A percentile compares a stretch with the other conserved stretches of the same genome.
Evolutionary conservation across 208 protist genomes (phyloP).

Genomic region (Histomonas meleagridis): DNA sequence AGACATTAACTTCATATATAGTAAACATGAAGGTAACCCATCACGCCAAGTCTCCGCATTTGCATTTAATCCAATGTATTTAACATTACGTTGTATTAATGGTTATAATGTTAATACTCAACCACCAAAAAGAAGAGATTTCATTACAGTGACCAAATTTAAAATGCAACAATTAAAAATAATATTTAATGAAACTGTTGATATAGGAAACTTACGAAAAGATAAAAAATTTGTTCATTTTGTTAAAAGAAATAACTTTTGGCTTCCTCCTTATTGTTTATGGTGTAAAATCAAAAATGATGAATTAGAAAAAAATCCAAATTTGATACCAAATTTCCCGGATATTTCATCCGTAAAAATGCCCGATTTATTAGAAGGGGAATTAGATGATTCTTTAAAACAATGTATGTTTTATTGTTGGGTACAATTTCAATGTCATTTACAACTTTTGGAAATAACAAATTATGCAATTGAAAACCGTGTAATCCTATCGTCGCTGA

Average conservation of each 20-base stretch:
- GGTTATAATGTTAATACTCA: not conserved
- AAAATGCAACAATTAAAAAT: not conserved
- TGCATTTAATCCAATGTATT: conserved; percentile 14
- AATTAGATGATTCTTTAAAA: no score
- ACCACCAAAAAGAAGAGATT: no score
- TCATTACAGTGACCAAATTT: not conserved
- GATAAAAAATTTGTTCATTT: not conserved
- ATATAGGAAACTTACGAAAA: not conserved
- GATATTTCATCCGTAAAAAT: not conserved
- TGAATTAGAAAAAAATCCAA: not conserved
- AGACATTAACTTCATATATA: not conserved
- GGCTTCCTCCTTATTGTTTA: not conserved
- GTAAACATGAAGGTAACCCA: not conserved
- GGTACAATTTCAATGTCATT: not conserved
- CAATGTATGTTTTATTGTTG: not conserved
- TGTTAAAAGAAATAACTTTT: not conserved
- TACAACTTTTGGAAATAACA: not conserved
- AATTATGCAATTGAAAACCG: not conserved
- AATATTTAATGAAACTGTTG: not conserved
- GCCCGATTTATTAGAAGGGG: no score
- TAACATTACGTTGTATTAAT: not conserved
- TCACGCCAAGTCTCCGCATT: not conserved
- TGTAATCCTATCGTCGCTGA: not conserved
- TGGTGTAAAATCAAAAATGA: not conserved
- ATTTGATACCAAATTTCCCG: not conserved